Base-by-base conservation (phyloP, 345 rosid genomes). In the Arabis alpina region DNA sequence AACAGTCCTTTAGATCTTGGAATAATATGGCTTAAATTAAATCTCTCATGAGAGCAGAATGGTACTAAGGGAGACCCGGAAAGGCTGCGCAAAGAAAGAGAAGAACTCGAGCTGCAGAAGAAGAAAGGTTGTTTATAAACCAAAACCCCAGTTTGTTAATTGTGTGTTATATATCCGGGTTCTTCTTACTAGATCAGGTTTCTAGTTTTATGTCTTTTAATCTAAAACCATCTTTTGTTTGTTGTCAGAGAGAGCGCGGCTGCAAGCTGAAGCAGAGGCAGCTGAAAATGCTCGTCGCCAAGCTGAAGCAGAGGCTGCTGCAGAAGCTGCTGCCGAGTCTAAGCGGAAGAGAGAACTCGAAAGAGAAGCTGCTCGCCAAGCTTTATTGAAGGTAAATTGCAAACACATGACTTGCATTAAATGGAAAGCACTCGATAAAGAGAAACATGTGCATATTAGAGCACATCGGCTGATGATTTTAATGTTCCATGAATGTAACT, bases 301-400 rank as follows among this genome's bases (percentile, higher is more conserved):
- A 80, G 97, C 89, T 54, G 98, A 83, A 76, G 99, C 88, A 58
- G 95, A 84, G 79, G 98, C 96, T 59, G 90, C 88, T 53, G 98
- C 86, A 52, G 95, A 85, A 79, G 98, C 97, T 80, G 90, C 88
- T 61, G 84, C 79, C 15, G 95, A 88, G 82, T 87, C 84, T 43
- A 94, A 80, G 85, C 82, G 88, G 77, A 82, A 84, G 83, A 89
- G 93, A 78, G 97, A 88, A 76, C 80, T 84, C 23, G 93, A 89
- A 83, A 88, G 99, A 77, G 99, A 94, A 75, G 96, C 93, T 13
- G 96, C 98, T 34, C 88, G 99, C 8, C 97, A 85, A 74, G 97
- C 93, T 39, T 76, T 94, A 82, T 76, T 78, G 65, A 79, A 85
- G 96, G 99, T 94, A 73, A 74, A 14, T 54, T 19, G 41, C 32